Conservation (phyloP, 805 yeast genomes). For the Ogataea chonburiensis region DNA sequence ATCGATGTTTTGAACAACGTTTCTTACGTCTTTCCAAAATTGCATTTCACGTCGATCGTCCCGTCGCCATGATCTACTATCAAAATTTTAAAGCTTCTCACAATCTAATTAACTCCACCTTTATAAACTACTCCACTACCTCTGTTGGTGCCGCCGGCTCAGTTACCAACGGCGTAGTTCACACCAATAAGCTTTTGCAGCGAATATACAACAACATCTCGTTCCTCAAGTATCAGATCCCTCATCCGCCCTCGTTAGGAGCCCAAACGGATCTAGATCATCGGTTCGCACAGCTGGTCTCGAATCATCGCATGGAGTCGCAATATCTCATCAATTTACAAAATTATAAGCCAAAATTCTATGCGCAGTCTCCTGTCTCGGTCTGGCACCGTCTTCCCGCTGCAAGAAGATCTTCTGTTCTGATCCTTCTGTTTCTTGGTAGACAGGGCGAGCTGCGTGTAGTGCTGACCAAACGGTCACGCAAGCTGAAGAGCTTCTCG, state of each 20-base stretch:
- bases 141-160: conserved; percentile 11
- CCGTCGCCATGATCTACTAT: conserved; percentile 19
- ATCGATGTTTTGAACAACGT: neutral
- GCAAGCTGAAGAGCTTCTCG: conserved; percentile 67
- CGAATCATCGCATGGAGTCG: conserved; percentile 34
- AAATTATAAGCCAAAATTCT: conserved; percentile 35
- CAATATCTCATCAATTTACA: conserved; percentile 36
- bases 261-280: conserved; percentile 10
- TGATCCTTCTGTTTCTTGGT: conserved; percentile 72
- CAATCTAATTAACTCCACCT: conserved; percentile 19
- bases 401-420: conserved; percentile 73
- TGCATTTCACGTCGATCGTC: conserved; percentile 16
- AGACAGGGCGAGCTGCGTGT: conserved; percentile 73
- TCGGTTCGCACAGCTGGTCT: conserved; percentile 16
- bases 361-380: conserved; percentile 35
- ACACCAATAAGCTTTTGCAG: conserved; percentile 17
- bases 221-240: conserved; percentile 23
- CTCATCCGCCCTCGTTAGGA: conserved; percentile 23
- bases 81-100: conserved; percentile 24
- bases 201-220: conserved; percentile 19
- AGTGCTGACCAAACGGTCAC: conserved; percentile 73
- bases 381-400: conserved; percentile 69
- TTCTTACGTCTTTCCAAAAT: neutral
- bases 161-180: conserved; percentile 12
- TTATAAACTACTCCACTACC: conserved; percentile 22